These are phyloP conservation scores for Melanogaster broomeanus DNA, from an alignment of 768 basidiomycete species.

Conservation along the genomic window DNA sequence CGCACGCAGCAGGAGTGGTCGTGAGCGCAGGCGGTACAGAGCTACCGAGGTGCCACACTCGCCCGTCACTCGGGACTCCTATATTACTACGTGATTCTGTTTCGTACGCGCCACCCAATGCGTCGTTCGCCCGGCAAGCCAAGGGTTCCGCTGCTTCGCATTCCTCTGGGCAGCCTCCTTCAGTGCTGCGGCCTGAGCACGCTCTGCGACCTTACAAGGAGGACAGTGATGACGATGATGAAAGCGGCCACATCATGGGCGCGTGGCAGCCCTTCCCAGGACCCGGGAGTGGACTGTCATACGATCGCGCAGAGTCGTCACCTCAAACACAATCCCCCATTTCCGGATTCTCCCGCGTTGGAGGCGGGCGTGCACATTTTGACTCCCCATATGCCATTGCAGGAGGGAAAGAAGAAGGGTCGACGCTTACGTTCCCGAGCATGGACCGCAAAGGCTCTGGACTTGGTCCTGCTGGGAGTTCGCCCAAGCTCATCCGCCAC, in stretches of 20 bases:
- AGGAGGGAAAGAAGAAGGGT: conserved; percentile 41
- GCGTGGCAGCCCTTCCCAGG: conserved; percentile 84
- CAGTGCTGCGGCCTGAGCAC: conserved; percentile 78
- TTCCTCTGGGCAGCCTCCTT: conserved; percentile 58
- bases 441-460: conserved; percentile 44
- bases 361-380: conserved; percentile 85
- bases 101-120: conserved; percentile 48
- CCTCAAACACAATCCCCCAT: conserved; percentile 31
- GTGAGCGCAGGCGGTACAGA: conserved; percentile 25
- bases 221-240: conserved; percentile 73
- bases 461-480: conserved; percentile 16
- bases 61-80: conserved; percentile 21
- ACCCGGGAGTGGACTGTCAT: conserved; percentile 25
- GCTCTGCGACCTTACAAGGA: conserved; percentile 75
- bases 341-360: conserved; percentile 83
- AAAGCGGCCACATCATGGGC: conserved; percentile 83
- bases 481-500: conserved; percentile 22
- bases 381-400: conserved; percentile 83
- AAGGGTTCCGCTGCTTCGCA: conserved; percentile 34
- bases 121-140: conserved; percentile 29
- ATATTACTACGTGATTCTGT: conserved; percentile 41
- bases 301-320: conserved; percentile 26
- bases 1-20: conserved; percentile 43
- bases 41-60: conserved; percentile 21
- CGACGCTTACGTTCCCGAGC: conserved; percentile 69